Base-by-base conservation (phyloP, 2,329 filamentous ascomycete genomes). In the Claviceps maximensis region DNA sequence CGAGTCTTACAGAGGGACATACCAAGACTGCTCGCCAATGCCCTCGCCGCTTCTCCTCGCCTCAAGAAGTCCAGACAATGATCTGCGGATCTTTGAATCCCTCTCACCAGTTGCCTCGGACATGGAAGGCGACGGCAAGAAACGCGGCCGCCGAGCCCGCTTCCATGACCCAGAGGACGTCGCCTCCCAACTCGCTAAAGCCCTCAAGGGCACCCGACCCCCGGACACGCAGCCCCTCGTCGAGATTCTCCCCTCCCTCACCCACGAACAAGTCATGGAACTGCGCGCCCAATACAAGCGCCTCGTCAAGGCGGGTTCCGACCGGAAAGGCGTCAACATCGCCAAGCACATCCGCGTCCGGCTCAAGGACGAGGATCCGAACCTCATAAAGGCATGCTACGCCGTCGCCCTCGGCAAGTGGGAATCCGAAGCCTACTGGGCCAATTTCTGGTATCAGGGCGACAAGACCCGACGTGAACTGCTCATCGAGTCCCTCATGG, bases 391-490 rank as follows among this genome's bases (percentile, higher is more conserved):
- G 70, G 86, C 87, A 7, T 89, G 86, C 63, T 96, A 97, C 67
- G 83, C 90, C 3, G 90, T 88, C 2, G 89, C 91, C 0, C 78
- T 97, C 0, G 93, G 93, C 10, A 79, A 79, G 51, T 97, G 89
- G 84, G 93, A 96, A 71, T 85, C 83, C 60, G 93, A 98, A 67
- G 88, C 89, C 0, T 95, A 95, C 74, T 98, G 93, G 90, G 89
- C 91, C 55, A 97, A 96, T 67, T 95, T 89, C 69, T 97, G 89
- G 84, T 97, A 96, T 70, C 91, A 96, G 65, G 84, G 84, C 40
- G 86, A 91, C 67, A 87, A 84, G 61, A 87, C 84, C 8, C 79
- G 89, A 2, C 82, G 90, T 6, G 91, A 97, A 68, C 76, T 98
- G 38, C 78, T 98, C 51, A 96, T 97, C 61, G 93, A 98, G 69